These are phyloP conservation scores for Apiotrichum siamense DNA, from an alignment of 1,284 basidiomycete genomes.

Conservation along the genomic window DNA sequence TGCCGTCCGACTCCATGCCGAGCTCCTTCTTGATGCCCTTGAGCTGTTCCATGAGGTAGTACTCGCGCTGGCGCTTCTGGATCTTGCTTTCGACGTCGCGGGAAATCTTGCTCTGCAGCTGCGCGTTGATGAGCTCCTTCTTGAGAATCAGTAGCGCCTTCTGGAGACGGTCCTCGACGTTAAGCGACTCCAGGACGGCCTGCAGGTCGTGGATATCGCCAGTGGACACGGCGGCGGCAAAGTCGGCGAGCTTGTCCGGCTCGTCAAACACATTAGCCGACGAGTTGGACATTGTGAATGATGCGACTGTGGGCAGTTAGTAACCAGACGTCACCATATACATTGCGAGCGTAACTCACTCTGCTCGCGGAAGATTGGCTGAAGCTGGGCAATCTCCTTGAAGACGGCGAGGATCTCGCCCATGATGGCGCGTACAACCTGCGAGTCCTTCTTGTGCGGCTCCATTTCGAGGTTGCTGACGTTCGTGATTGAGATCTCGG, in stretches of 20 bases:
- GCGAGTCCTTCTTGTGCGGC: conserved; percentile 86
- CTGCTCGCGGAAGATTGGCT: conserved; percentile 96
- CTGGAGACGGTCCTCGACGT: conserved; percentile 81
- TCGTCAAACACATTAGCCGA: conserved; percentile 98
- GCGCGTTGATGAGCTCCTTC: conserved; percentile 97
- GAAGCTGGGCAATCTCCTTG: conserved; percentile 97
- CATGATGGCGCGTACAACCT: conserved; percentile 92
- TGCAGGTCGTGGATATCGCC: conserved; percentile 89
- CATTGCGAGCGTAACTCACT: conserved; percentile 43
- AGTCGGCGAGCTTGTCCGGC: conserved; percentile 96
- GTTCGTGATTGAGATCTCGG: conserved; percentile 83
- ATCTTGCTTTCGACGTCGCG: conserved; percentile 95
- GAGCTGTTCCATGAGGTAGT: conserved; percentile 97
- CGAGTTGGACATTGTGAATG: conserved; percentile 91
- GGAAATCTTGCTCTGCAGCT: conserved; percentile 89
- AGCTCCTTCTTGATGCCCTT: conserved; percentile 99
- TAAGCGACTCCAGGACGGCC: conserved; percentile 81
- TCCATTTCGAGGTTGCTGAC: conserved; percentile 76
- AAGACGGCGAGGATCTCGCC: conserved; percentile 95
- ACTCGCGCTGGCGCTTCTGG: conserved; percentile 93
- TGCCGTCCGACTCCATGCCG: conserved; percentile 86
- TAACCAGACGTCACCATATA: neutral
- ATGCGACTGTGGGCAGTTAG: conserved; percentile 31
- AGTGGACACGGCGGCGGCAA: conserved; percentile 90
- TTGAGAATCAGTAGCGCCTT: conserved; percentile 90